Percentiles rank a stretch among this genome's conserved stretches.
These are phyloP conservation scores for Salix udensis DNA, from an alignment of 345 rosid genomes.

Conservation along the genomic window DNA sequence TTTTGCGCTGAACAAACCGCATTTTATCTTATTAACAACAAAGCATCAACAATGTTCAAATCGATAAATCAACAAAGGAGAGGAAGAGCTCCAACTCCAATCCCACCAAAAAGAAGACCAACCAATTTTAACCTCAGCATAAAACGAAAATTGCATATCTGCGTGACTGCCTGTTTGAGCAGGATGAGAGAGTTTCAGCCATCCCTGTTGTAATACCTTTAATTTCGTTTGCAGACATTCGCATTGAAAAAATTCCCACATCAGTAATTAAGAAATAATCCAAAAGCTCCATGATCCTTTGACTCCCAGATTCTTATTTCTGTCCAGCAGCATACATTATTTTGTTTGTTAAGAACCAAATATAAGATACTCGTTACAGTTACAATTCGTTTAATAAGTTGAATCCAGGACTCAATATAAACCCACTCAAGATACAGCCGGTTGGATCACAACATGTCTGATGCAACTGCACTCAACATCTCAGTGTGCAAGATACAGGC, in stretches of 20 bases:
- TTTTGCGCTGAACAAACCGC: no score
- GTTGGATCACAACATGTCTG: not conserved
- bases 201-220: not conserved
- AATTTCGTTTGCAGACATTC: not conserved
- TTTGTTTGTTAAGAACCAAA: not conserved
- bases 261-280: not conserved
- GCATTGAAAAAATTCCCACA: not conserved
- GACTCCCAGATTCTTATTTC: not conserved
- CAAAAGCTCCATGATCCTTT: not conserved
- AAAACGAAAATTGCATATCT: no score
- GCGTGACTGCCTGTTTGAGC: not conserved
- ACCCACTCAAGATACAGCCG: not conserved
- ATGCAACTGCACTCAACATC: not conserved
- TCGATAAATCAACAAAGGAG: no score
- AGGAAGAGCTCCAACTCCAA: no score
- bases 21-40: no score
- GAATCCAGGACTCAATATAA: not conserved
- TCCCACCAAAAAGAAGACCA: no score
- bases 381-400: not conserved
- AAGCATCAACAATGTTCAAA: no score
- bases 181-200: not conserved
- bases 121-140: no score
- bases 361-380: not conserved
- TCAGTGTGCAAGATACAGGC: not conserved
- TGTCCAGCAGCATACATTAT: not conserved